These are phyloP conservation scores for Barnettozyma pratensis DNA, from an alignment of 805 yeast genomes.

Conservation along the genomic window DNA sequence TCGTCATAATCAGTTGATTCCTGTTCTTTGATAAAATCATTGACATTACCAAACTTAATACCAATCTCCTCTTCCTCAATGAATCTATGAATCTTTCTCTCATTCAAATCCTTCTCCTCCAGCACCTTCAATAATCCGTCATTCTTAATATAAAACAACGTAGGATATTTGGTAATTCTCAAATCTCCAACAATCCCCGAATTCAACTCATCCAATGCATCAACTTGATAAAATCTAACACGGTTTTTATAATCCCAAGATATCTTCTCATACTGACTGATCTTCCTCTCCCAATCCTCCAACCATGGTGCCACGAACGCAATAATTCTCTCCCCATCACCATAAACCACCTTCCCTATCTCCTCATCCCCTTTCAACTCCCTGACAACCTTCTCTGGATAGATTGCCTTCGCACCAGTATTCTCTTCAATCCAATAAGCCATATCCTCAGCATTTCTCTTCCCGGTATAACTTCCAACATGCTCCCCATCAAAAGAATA, in stretches of 20 bases:
- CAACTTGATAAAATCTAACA: conserved; percentile 28
- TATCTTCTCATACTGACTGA: conserved; percentile 29
- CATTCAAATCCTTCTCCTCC: conserved; percentile 19
- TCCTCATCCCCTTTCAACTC: conserved; percentile 13
- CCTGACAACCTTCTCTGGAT: conserved; percentile 24
- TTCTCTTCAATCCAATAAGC: conserved; percentile 27
- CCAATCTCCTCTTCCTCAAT: conserved; percentile 26
- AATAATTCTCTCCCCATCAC: conserved; percentile 15
- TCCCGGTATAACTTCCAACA: conserved; percentile 33
- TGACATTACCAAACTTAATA: conserved; percentile 7
- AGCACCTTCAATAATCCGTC: conserved; percentile 9
- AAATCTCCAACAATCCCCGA: conserved; percentile 25
- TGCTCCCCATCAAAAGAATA: conserved; percentile 38
- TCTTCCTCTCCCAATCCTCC: conserved; percentile 28
- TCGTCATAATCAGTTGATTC: conserved; percentile 15
- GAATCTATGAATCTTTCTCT: conserved; percentile 23
- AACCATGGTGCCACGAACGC: conserved; percentile 35
- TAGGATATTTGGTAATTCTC: conserved; percentile 28
- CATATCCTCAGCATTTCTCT: conserved; percentile 28
- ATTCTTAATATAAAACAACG: conserved; percentile 21
- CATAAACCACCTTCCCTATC: conserved; percentile 4
- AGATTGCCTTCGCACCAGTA: conserved; percentile 31
- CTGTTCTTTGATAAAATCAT: conserved; percentile 11
- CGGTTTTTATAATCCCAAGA: conserved; percentile 21
- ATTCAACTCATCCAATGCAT: conserved; percentile 26